Conservation (phyloP, 345 rosid species). For the Anastatica hierochuntica region DNA sequence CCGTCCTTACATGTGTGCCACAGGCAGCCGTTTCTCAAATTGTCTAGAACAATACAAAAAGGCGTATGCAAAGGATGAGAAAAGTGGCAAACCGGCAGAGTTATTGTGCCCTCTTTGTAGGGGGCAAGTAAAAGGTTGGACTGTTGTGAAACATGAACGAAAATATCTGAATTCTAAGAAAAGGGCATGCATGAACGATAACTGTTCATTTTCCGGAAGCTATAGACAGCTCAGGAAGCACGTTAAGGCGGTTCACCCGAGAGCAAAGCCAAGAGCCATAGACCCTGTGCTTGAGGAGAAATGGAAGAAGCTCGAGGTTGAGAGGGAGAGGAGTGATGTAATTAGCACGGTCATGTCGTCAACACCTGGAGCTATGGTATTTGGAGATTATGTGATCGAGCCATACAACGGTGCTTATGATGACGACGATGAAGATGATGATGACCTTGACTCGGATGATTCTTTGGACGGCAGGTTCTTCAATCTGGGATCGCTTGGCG, state of each 20-base stretch:
- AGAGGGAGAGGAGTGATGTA: conserved; percentile 59
- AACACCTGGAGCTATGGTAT: conserved; percentile 58
- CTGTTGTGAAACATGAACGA: conserved; percentile 62
- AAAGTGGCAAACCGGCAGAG: conserved; percentile 44
- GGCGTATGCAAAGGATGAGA: conserved; percentile 50
- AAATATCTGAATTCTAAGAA: conserved; percentile 51
- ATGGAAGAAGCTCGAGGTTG: conserved; percentile 70
- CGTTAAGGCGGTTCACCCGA: conserved; percentile 60
- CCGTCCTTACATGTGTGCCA: conserved; percentile 86
- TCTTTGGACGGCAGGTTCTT: conserved; percentile 36
- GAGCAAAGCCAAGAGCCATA: conserved; percentile 65
- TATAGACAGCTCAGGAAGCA: conserved; percentile 67
- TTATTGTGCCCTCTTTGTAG: conserved; percentile 79
- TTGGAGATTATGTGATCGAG: conserved; percentile 89
- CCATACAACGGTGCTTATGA: conserved; percentile 37
- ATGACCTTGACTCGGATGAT: conserved; percentile 46
- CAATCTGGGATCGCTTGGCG: conserved; percentile 32
- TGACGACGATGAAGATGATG: conserved; percentile 35
- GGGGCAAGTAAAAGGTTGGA: conserved; percentile 90
- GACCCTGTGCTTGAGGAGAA: conserved; percentile 66
- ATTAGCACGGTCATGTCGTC: conserved; percentile 64
- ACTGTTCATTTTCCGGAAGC: conserved; percentile 50
- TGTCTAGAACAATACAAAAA: conserved; percentile 86
- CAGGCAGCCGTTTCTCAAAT: conserved; percentile 65
- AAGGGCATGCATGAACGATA: conserved; percentile 72